Percentiles rank a stretch among this genome's conserved stretches.
Conservation (phyloP, 352 stramenopile genomes). For the Pythium diclinum region DNA sequence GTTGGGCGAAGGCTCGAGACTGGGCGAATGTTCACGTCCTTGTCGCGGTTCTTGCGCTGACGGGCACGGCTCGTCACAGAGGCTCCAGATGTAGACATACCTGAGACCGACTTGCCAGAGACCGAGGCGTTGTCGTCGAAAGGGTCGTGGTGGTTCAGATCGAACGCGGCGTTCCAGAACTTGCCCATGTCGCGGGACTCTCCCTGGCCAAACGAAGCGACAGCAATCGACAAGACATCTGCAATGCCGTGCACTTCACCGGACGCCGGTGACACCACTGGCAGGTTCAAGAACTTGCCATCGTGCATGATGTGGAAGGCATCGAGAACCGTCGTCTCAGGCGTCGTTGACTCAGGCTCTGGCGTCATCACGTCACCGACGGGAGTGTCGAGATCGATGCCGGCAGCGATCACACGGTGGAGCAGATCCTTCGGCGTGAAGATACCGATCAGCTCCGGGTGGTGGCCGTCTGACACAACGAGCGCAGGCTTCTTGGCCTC, state of each 20-base stretch:
- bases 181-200: conserved; percentile 74
- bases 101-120: conserved; percentile 49
- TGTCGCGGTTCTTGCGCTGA: conserved; percentile 73
- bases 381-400: conserved; percentile 86
- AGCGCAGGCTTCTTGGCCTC: conserved; percentile 75
- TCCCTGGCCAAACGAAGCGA: conserved; percentile 64
- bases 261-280: conserved; percentile 84
- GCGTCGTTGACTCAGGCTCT: conserved; percentile 92
- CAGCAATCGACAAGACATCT: conserved; percentile 77
- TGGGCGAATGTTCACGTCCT: conserved; percentile 70
- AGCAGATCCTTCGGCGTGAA: conserved; percentile 98
- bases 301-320: conserved; percentile 99
- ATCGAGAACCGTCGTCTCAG: conserved; percentile 94
- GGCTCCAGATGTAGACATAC: conserved; percentile 37
- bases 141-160: conserved; percentile 45
- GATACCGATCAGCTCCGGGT: conserved; percentile 90
- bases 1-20: conserved; percentile 81
- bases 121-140: conserved; percentile 38
- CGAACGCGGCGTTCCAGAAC: conserved; percentile 77
- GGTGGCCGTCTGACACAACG: conserved; percentile 62
- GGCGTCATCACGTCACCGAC: conserved; percentile 94
- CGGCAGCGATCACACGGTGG: conserved; percentile 91
- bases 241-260: conserved; percentile 77
- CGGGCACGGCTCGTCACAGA: conserved; percentile 63
- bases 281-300: conserved; percentile 96